These are phyloP conservation scores for Nakazawaea wickerhamii DNA, from an alignment of 805 yeast genomes.

Conservation along the genomic window DNA sequence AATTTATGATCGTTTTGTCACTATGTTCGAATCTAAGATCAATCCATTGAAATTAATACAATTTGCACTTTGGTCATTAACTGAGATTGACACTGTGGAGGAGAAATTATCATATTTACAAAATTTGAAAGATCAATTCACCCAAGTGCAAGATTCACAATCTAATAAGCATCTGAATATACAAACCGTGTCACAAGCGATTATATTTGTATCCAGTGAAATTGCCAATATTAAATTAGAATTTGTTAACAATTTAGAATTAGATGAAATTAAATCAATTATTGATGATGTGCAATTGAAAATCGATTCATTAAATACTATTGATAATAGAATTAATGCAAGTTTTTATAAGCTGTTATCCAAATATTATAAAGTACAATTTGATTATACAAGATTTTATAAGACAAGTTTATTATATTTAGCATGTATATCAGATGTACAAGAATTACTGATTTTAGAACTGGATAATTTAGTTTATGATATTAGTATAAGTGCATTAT, in stretches of 20 bases:
- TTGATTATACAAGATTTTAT: conserved; percentile 79
- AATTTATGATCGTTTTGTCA: conserved; percentile 66
- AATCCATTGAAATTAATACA: conserved; percentile 77
- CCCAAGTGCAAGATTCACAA: conserved; percentile 31
- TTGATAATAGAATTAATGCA: conserved; percentile 66
- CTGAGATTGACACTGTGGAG: conserved; percentile 32
- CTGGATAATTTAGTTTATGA: conserved; percentile 51
- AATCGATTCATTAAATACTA: conserved; percentile 51
- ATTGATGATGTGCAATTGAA: conserved; percentile 56
- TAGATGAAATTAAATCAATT: conserved; percentile 58
- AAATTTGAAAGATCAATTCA: conserved; percentile 34
- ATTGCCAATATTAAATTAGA: conserved; percentile 64
- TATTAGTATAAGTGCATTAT: conserved; percentile 75
- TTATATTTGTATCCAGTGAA: conserved; percentile 58
- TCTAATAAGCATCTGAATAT: conserved; percentile 27
- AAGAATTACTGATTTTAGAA: conserved; percentile 21
- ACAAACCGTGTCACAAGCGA: conserved; percentile 41
- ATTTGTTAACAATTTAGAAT: conserved; percentile 19
- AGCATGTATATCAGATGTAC: conserved; percentile 49
- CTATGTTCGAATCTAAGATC: conserved; percentile 60
- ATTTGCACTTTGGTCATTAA: conserved; percentile 56
- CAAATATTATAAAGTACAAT: conserved; percentile 64
- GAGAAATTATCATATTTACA: conserved; percentile 50
- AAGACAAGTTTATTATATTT: conserved; percentile 75
- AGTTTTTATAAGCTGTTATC: conserved; percentile 80